Evolutionary conservation across 1,139 yeast genomes (phyloP).

Genomic region (Meyerozyma athensensis): DNA sequence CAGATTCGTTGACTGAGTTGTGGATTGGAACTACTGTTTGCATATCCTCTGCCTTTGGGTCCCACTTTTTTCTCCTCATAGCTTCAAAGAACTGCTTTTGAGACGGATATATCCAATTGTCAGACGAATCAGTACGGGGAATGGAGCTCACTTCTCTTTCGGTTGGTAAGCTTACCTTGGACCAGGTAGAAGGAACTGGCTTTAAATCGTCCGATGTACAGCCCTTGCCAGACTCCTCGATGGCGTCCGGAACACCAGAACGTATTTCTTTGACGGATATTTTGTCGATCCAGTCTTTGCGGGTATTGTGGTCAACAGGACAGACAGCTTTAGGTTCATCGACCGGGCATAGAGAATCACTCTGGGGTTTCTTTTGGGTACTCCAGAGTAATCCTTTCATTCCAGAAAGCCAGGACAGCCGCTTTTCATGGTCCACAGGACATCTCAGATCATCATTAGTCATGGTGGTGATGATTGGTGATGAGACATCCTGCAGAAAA

Average conservation of each 20-base stretch:
- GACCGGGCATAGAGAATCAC: slow-evolving; percentile 4
- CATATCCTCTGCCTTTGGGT: slow-evolving; percentile 82
- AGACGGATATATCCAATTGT: slow-evolving; percentile 92
- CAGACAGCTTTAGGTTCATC: slow-evolving; percentile 15
- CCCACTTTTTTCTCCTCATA: slow-evolving; percentile 87
- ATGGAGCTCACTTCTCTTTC: slow-evolving; percentile 79
- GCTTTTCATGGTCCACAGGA: slow-evolving; percentile 64
- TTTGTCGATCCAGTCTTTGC: slow-evolving; percentile 20
- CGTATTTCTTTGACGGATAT: slow-evolving; percentile 26
- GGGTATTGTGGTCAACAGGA: slow-evolving; percentile 24
- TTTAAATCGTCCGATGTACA: slow-evolving; percentile 40
- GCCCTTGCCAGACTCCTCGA: slow-evolving; percentile 33
- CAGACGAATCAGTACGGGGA: slow-evolving; percentile 63
- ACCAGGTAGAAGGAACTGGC: slow-evolving; percentile 12
- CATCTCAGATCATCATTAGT: slow-evolving; percentile 40
- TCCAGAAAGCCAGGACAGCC: slow-evolving; percentile 49
- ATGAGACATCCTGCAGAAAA: background rate
- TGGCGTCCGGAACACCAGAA: slow-evolving; percentile 27
- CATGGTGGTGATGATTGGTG: background rate
- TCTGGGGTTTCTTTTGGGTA: slow-evolving; percentile 6
- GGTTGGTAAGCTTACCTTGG: slow-evolving; percentile 43
- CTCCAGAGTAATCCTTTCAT: slow-evolving; percentile 5
- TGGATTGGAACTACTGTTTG: slow-evolving; percentile 88
- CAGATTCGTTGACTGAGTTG: slow-evolving; percentile 87
- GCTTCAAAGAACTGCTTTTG: slow-evolving; percentile 94